Conservation (phyloP, 192 early-diverging fungal genomes). For the Backusella morwellensis region DNA sequence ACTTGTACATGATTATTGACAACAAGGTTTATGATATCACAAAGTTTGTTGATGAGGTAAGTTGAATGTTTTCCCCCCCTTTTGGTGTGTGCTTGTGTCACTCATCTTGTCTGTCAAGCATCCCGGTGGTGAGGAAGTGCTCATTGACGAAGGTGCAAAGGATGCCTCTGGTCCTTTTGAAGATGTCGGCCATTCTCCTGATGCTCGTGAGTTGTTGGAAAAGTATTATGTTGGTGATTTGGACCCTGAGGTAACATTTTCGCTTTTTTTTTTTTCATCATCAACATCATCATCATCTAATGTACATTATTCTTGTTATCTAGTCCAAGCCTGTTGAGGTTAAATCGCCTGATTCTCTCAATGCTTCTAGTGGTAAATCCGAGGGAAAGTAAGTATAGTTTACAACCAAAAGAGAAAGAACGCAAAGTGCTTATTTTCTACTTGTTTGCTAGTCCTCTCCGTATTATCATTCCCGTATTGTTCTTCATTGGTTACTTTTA, state of each 20-base stretch:
- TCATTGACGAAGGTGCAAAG: constrained; percentile 86
- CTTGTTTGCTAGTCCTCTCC: constrained; percentile 27
- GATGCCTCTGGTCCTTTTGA: constrained; percentile 95
- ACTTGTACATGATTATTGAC: constrained; percentile 80
- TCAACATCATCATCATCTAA: not conserved
- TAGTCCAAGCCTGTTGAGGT: constrained; percentile 30
- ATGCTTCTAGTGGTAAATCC: not conserved
- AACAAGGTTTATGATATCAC: constrained; percentile 82
- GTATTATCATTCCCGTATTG: constrained; percentile 25
- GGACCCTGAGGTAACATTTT: constrained; percentile 44
- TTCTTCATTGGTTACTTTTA: constrained; percentile 28
- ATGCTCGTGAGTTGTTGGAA: constrained; percentile 85
- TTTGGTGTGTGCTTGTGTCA: not conserved
- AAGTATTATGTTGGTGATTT: constrained; percentile 74
- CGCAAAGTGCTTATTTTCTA: not conserved
- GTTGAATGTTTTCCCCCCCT: not conserved
- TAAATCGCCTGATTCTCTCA: not conserved
- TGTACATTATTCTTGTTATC: not conserved
- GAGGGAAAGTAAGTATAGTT: constrained; percentile 33
- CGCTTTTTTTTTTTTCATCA: not conserved
- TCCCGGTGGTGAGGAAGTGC: constrained; percentile 97
- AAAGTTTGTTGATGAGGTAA: constrained; percentile 74
- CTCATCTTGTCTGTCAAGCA: constrained; percentile 55
- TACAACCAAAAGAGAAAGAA: not conserved
- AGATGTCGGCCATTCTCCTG: constrained; percentile 96